A percentile compares a stretch with the other conserved stretches of the same genome.
These are phyloP conservation scores for Nicotiana otophora DNA, from an alignment of 257 asterid species.

Conservation along the genomic window DNA sequence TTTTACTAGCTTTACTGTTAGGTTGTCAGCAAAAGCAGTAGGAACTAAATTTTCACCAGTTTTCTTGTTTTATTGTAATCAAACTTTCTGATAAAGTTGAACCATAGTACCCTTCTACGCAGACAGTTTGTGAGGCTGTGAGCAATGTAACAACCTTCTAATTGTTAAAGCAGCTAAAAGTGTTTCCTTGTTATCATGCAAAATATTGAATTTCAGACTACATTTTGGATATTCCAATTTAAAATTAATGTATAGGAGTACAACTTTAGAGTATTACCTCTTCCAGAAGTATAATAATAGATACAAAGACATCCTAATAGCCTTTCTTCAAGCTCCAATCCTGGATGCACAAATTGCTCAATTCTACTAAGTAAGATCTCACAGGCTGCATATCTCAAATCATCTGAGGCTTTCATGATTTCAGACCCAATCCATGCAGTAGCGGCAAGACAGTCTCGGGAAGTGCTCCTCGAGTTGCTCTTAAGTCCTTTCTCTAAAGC, in stretches of 20 bases:
- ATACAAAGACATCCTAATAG: constrained; percentile 82
- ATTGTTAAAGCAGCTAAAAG: background rate
- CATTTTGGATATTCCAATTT: background rate
- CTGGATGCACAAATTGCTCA: constrained; percentile 81
- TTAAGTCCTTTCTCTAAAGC: constrained; percentile 67
- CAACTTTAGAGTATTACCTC: constrained; percentile 36
- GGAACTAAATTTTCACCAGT: too few species aligned
- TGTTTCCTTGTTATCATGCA: background rate
- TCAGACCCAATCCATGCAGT: constrained; percentile 87
- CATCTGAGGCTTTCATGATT: constrained; percentile 61
- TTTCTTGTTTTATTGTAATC: too few species aligned
- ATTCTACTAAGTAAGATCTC: constrained; percentile 58
- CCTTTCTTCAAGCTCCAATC: constrained; percentile 83
- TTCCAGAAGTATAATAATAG: constrained; percentile 75
- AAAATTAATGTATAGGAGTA: background rate
- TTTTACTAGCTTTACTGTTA: background rate
- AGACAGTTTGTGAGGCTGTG: background rate
- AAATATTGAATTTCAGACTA: background rate
- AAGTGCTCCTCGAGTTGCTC: constrained; percentile 55
- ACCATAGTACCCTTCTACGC: background rate
- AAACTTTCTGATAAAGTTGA: too few species aligned
- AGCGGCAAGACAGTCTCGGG: constrained; percentile 62
- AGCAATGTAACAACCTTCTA: background rate
- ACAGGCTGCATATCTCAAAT: constrained; percentile 60
- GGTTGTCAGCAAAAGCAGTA: too few species aligned